phyloP scores from a whole-genome alignment of 352 stramenopile species.

The Phytopythium boreale region DNA sequence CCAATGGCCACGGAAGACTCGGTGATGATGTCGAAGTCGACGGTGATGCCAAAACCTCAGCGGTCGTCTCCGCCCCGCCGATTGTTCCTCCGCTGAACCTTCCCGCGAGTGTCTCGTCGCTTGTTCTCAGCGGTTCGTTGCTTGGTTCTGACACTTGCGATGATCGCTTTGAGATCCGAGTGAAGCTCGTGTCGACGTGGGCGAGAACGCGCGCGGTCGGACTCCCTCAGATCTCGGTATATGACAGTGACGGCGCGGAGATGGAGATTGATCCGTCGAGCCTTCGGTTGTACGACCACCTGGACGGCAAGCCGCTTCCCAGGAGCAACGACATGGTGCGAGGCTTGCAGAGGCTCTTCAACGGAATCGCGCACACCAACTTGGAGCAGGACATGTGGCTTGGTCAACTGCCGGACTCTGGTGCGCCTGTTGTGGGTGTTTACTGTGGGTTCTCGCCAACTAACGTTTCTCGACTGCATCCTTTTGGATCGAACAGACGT shows the following conservation, averaged over 20 bases:
- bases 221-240: slow-evolving; percentile 63
- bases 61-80: background rate
- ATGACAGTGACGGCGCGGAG: slow-evolving; percentile 59
- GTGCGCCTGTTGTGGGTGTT: slow-evolving; percentile 5
- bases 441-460: background rate
- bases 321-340: slow-evolving; percentile 74
- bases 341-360: slow-evolving; percentile 48
- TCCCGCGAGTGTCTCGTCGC: background rate
- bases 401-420: slow-evolving; percentile 50
- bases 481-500: slow-evolving; percentile 18
- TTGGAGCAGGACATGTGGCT: slow-evolving; percentile 80
- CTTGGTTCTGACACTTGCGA: background rate
- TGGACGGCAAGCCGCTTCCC: slow-evolving; percentile 36
- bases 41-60: background rate
- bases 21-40: background rate
- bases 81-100: slow-evolving; percentile 32
- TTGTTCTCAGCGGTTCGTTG: background rate
- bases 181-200: slow-evolving; percentile 78
- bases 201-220: slow-evolving; percentile 50
- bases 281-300: slow-evolving; percentile 55
- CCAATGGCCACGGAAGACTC: background rate
- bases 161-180: slow-evolving; percentile 27
- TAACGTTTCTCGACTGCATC: background rate
- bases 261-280: slow-evolving; percentile 37
- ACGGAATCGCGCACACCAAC: slow-evolving; percentile 56